Conservation (phyloP, 2,329 filamentous ascomycete species). For the Aspergillus aculeatinus region DNA sequence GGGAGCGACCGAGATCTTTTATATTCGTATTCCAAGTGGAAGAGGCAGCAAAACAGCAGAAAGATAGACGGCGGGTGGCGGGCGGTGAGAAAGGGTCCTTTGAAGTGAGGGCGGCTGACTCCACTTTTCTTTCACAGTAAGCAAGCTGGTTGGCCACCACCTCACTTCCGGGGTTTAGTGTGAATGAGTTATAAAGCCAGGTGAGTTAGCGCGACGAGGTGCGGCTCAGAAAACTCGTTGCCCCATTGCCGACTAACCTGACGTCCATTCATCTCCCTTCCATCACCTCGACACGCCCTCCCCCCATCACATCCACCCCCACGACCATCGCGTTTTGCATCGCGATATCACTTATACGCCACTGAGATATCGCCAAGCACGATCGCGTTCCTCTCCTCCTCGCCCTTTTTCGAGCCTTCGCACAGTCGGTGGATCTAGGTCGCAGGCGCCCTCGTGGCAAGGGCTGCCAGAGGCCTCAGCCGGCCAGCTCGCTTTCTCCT, state of each 20-base stretch:
- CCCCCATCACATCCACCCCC: slow-evolving; percentile 31
- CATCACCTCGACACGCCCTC: slow-evolving; percentile 37
- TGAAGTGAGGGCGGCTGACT: slow-evolving; percentile 16
- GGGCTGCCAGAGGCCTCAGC: slow-evolving; percentile 48
- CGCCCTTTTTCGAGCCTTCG: slow-evolving; percentile 32
- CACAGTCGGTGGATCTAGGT: slow-evolving; percentile 39
- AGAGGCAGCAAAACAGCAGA: slow-evolving; percentile 10
- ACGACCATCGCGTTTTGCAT: slow-evolving; percentile 44
- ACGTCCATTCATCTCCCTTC: slow-evolving; percentile 43
- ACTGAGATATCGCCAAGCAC: slow-evolving; percentile 25
- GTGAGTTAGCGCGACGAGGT: slow-evolving; percentile 25
- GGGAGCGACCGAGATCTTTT: not conserved
- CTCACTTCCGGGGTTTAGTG: slow-evolving; percentile 4
- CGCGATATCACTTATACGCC: slow-evolving; percentile 39
- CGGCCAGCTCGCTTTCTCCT: slow-evolving; percentile 36
- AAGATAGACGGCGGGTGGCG: slow-evolving; percentile 15
- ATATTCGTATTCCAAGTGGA: not conserved
- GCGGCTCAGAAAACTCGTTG: slow-evolving; percentile 42
- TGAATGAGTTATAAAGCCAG: slow-evolving; percentile 18
- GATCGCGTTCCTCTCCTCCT: slow-evolving; percentile 28
- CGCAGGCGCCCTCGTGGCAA: slow-evolving; percentile 50
- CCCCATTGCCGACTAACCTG: slow-evolving; percentile 40
- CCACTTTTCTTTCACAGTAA: not conserved
- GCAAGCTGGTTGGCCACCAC: slow-evolving; percentile 7
- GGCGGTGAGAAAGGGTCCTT: slow-evolving; percentile 22